Evolutionary conservation across 176 grass and related monocot genomes (phyloP).

Genomic region (Triticum dicoccoides): DNA sequence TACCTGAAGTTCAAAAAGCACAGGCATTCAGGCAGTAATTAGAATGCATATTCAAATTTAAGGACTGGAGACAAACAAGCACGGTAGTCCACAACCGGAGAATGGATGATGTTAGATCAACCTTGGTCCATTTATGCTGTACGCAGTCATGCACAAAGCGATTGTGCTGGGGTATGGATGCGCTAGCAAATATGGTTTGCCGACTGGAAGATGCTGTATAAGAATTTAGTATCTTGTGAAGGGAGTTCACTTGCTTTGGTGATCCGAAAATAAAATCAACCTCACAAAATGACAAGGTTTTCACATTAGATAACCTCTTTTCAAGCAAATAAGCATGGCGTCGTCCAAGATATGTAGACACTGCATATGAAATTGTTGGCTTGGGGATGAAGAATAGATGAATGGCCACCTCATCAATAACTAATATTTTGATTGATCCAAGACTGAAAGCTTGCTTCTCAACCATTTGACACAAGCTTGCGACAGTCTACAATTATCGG

Average conservation of each 20-base stretch:
- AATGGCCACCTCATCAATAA: too few species aligned
- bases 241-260: slow-evolving; percentile 64
- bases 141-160: slow-evolving; percentile 74
- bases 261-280: slow-evolving; percentile 94
- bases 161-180: slow-evolving; percentile 93
- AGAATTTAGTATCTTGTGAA: slow-evolving; percentile 48
- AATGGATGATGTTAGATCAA: background rate
- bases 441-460: too few species aligned
- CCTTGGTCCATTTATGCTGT: slow-evolving; percentile 97
- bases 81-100: background rate
- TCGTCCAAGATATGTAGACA: too few species aligned
- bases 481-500: too few species aligned
- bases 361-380: too few species aligned
- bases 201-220: slow-evolving; percentile 61
- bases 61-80: background rate
- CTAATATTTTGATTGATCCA: too few species aligned
- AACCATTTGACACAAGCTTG: too few species aligned
- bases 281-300: slow-evolving; percentile 32
- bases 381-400: too few species aligned
- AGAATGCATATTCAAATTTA: background rate
- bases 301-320: background rate
- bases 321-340: background rate
- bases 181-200: slow-evolving; percentile 84
- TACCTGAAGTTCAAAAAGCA: slow-evolving; percentile 2
- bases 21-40: slow-evolving; percentile 12